Conservation (phyloP, 75 land plant genomes). For the Cryptomeria japonica region DNA sequence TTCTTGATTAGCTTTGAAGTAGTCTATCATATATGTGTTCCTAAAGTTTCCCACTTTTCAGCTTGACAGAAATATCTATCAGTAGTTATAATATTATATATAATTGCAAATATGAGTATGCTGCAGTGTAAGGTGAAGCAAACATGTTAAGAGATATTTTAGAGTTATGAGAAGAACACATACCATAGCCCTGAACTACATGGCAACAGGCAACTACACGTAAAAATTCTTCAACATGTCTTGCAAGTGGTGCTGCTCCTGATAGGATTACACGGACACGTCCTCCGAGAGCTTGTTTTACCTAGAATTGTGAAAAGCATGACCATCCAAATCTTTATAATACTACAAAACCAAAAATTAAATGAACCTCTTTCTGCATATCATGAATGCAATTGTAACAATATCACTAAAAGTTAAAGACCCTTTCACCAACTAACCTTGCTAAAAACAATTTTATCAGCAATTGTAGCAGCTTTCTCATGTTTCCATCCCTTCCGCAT, state of each 20-base stretch:
- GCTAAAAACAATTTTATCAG: constrained; percentile 78
- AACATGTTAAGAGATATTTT: not conserved
- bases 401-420: not conserved
- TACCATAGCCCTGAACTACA: constrained; percentile 99
- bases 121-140: not conserved
- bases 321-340: not conserved
- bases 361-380: not conserved
- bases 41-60: not conserved
- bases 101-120: not conserved
- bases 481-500: constrained; percentile 76
- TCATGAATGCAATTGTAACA: not conserved
- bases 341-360: not conserved
- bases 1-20: not conserved
- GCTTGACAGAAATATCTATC: not conserved
- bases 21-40: not conserved
- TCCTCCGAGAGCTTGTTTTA: constrained; percentile 89
- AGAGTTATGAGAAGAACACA: not conserved
- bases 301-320: constrained; percentile 25
- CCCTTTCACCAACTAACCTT: constrained; percentile 56
- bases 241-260: constrained; percentile 95
- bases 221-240: constrained; percentile 86
- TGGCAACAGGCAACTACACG: constrained; percentile 88
- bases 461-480: constrained; percentile 74
- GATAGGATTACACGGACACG: constrained; percentile 84
- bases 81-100: not conserved